phyloP scores from a whole-genome alignment of 1,139 yeast species.

The Pichia sp. region DNA sequence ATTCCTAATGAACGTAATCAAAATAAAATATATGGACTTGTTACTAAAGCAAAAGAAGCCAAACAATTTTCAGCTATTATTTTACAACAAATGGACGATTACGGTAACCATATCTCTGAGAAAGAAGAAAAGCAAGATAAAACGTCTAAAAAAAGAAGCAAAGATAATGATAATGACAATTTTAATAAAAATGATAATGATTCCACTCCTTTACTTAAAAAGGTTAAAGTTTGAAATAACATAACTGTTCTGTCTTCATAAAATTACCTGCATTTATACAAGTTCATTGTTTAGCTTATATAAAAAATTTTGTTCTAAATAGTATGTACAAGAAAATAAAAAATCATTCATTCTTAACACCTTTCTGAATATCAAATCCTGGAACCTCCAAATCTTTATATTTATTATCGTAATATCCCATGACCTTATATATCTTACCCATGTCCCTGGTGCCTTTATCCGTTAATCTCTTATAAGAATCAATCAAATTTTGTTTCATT shows the following conservation, averaged over 20 bases:
- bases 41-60: constrained; percentile 51
- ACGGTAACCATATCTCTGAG: constrained; percentile 22
- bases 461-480: constrained; percentile 59
- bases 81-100: constrained; percentile 30
- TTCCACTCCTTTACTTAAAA: not conserved
- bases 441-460: constrained; percentile 56
- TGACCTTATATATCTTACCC: constrained; percentile 74
- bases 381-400: constrained; percentile 34
- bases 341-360: not conserved
- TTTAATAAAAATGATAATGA: not conserved
- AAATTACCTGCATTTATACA: too few relatives aligned
- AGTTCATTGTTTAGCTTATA: too few relatives aligned
- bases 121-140: not conserved
- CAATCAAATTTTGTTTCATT: constrained; percentile 42
- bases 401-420: constrained; percentile 50
- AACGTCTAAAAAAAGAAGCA: not conserved
- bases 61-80: constrained; percentile 42
- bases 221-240: not conserved
- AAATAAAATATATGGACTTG: constrained; percentile 44
- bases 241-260: too few relatives aligned
- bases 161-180: not conserved
- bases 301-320: too few relatives aligned
- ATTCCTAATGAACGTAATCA: constrained; percentile 63
- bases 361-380: constrained; percentile 31
- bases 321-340: not conserved